phyloP scores from a whole-genome alignment of 2,329 filamentous ascomycete species.

The Cryphonectria radicalis region DNA sequence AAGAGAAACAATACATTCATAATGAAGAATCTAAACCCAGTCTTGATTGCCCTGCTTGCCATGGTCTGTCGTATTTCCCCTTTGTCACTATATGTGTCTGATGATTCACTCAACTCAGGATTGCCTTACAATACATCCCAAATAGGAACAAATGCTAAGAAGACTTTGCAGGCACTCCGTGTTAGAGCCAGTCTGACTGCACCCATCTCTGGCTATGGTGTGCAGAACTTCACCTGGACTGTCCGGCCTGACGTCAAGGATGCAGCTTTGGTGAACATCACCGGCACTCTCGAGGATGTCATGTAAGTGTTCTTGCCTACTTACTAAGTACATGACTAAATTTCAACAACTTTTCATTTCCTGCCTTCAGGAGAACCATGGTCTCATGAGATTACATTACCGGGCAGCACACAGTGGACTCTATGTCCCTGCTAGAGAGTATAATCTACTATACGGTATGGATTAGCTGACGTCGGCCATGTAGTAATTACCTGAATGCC shows the following conservation, averaged over 20 bases:
- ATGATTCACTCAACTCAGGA: neutral
- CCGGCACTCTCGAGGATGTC: conserved; percentile 19
- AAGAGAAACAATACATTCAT: neutral
- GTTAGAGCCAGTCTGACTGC: neutral
- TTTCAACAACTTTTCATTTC: neutral
- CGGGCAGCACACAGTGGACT: neutral
- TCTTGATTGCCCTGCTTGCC: neutral
- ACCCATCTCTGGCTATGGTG: conserved; percentile 1
- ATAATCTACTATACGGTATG: neutral
- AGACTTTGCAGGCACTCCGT: neutral
- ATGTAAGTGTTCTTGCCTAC: neutral
- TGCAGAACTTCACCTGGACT: conserved; percentile 18
- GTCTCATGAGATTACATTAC: neutral
- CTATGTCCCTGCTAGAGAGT: neutral
- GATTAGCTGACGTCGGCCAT: neutral
- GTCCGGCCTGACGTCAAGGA: conserved; percentile 11
- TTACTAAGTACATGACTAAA: neutral
- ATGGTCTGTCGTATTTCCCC: neutral
- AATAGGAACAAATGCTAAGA: neutral
- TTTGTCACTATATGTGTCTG: neutral
- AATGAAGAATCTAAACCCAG: neutral
- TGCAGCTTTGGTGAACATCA: conserved; percentile 4
- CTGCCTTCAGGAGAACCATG: neutral
- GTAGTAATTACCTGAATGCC: neutral
- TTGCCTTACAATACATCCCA: neutral